Evolutionary conservation across 768 basidiomycete genomes (phyloP).

Genomic region (Termitomyces eurrhizus): DNA sequence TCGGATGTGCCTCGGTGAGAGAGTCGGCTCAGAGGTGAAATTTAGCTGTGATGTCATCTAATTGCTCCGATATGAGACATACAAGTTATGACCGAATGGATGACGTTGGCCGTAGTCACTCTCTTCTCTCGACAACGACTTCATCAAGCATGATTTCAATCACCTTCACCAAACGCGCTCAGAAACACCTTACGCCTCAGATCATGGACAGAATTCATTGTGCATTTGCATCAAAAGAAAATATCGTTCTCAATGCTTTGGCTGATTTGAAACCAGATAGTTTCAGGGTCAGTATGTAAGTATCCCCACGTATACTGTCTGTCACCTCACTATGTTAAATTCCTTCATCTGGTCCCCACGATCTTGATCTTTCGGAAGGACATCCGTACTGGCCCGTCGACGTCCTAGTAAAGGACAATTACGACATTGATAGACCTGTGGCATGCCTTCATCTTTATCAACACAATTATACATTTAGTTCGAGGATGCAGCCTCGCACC

Average conservation of each 20-base stretch:
- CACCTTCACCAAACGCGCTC: neutral
- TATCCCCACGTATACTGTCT: neutral
- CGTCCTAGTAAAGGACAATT: neutral
- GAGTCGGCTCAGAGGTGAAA: too few relatives aligned
- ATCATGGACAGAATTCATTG: neutral
- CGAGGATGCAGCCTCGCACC: neutral
- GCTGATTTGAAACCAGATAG: neutral
- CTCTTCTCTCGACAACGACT: too few relatives aligned
- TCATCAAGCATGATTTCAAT: neutral
- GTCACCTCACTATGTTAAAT: neutral
- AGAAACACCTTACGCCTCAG: neutral
- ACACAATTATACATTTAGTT: neutral
- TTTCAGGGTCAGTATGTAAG: neutral
- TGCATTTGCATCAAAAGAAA: neutral
- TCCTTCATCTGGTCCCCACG: neutral
- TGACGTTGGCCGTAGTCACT: too few relatives aligned
- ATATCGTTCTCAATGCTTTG: neutral
- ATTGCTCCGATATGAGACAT: too few relatives aligned
- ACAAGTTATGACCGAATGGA: too few relatives aligned
- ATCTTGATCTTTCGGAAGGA: neutral
- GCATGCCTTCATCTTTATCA: neutral
- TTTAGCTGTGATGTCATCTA: too few relatives aligned
- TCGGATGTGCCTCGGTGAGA: too few relatives aligned
- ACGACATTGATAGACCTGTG: neutral
- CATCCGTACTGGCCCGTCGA: neutral